Evolutionary conservation across 108 stramenopile species (phyloP), one percentile per base, ranked within the genome.

Genomic region (Nitzschia inconspicua): DNA sequence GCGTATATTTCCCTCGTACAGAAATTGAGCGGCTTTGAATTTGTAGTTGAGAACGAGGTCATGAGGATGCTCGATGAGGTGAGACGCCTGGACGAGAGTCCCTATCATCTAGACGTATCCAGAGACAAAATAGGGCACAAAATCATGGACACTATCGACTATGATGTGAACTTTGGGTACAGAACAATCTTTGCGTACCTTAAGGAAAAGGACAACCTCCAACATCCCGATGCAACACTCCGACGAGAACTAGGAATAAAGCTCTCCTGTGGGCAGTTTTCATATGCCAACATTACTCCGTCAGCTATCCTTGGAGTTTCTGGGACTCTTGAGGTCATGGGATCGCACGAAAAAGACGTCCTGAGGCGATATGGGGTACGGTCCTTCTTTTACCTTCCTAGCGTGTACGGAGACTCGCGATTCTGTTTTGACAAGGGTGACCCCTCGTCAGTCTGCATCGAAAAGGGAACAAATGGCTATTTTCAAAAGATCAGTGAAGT

Each of bases 191-290:
- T 80, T 65, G 79, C 79, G 16, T 84, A 84, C 46, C 59, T 84
- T 3, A 66, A 80, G 39, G 83, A 84, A 47, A 55, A 65, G 0
- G 66, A 70, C 6, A 68, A 64, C 13, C 54, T 66, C 30, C 29
- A 44, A 11, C 5, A 29, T 32, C 64, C 39, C 34, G 79, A 66
- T 24, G 28, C 23, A 2, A 51, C 57, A 20, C 60, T 80, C 43
- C 19, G 52, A 34, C 42, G 47, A 30, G 79, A 49, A 7, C 66
- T 84, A 43, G 53, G 44, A 7, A 80, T 84, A 66, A 73, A 69
- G 0, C 28, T 84, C 35, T 84, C 83, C 9, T 84, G 83, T 66
- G 83, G 79, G 5, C 83, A 78, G 44, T 84, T 84, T 42, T 84
- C 83, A 2, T 84, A 84, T 56, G 83, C 83, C 0, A 75, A 84